Evolutionary conservation across 352 stramenopile genomes (phyloP).

Genomic region (Phytophthora idaei): DNA sequence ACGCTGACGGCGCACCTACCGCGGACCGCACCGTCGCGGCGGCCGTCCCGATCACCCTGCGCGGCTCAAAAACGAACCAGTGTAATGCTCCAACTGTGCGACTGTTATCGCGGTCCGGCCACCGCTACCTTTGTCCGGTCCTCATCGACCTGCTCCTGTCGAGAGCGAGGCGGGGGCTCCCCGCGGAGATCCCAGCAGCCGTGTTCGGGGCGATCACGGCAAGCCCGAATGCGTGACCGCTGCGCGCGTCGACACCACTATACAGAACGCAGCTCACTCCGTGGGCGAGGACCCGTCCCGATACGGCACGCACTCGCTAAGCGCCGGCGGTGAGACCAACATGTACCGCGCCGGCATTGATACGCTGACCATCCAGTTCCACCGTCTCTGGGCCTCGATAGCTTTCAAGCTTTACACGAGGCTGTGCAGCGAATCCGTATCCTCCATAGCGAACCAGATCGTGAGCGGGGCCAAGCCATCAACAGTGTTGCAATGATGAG

Average conservation of each 20-base stretch:
- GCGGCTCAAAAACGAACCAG: too few relatives aligned
- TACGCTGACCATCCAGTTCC: not conserved
- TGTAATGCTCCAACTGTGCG: too few relatives aligned
- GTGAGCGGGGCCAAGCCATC: not conserved
- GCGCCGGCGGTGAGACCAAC: not conserved
- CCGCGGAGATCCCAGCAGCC: too few relatives aligned
- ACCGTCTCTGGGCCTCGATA: not conserved
- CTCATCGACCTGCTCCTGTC: too few relatives aligned
- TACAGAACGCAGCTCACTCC: not conserved
- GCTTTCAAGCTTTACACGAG: not conserved
- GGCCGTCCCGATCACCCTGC: too few relatives aligned
- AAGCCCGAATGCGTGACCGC: not conserved
- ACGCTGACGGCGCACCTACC: too few relatives aligned
- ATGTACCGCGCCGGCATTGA: not conserved
- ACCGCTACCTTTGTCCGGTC: too few relatives aligned
- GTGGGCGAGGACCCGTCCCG: not conserved
- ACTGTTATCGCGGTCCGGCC: too few relatives aligned
- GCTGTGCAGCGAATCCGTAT: not conserved
- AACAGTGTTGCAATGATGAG: not conserved
- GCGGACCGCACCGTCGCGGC: too few relatives aligned
- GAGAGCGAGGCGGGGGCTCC: too few relatives aligned
- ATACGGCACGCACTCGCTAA: not conserved
- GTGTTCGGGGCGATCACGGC: not conserved
- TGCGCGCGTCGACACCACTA: not conserved
- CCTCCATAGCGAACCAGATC: not conserved